Evolutionary conservation across 2,329 filamentous ascomycete genomes (phyloP), one percentile per base, ranked within the genome.

Genomic region (Xylariaceae sp.): DNA sequence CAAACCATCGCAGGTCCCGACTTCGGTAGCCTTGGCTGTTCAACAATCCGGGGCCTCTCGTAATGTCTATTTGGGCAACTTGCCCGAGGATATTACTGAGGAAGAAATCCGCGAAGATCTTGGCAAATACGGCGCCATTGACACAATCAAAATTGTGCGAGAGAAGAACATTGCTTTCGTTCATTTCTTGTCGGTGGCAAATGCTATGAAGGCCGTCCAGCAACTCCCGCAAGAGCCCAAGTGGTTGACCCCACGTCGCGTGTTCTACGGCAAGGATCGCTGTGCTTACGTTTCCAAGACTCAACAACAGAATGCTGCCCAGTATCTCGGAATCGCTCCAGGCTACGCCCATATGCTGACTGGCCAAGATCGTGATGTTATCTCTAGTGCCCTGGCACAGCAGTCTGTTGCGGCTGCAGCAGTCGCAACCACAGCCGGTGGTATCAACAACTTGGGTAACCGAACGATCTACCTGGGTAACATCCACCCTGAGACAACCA

Each of bases 231-330:
- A 97, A 67, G 93, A 98, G 69, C 76, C 87, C 29, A 96, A 95
- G 71, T 98, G 93, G 93, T 91, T 96, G 67, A 81, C 90, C 7
- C 93, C 93, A 42, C 87, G 90, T 55, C 87, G 93, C 42, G 93
- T 98, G 10, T 97, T 95, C 77, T 98, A 98, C 61, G 93, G 93
- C 68, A 98, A 98, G 75, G 93, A 98, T 66, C 83, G 93, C 51
- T 98, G 93, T 63, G 93, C 93, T 16, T 98, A 98, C 61, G 92
- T 98, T 42, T 98, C 93, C 48, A 98, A 98, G 79, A 98, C 93
- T 0, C 93, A 98, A 71, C 93, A 98, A 73, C 93, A 98, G 70
- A 98, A 98, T 61, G 93, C 93, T 6, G 93, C 93, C 25, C 93
- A 98, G 69, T 98, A 97, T 66, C 79, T 98, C 20, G 93, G 93